Evolutionary conservation across 208 protist genomes (phyloP), one percentile per base, ranked within the genome.

Genomic region (Borovskyia barvae): DNA sequence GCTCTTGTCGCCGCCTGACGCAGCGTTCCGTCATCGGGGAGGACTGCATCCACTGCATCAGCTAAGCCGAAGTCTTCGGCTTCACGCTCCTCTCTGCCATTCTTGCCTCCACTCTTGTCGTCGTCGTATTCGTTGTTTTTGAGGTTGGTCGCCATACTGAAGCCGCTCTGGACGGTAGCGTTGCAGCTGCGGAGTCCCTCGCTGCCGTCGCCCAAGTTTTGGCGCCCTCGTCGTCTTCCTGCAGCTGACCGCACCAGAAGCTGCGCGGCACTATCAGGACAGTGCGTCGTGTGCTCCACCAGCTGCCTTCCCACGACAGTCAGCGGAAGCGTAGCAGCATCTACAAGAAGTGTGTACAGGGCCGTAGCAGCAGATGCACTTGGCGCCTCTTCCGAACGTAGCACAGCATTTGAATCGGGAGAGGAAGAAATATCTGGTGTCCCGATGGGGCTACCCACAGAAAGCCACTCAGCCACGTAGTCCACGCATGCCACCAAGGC

Each of bases 11-110:
- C 42, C 24, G 67, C 57, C 28, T 56, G 68, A 5, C 69, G 57
- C 19, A 64, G 46, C 11, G 70, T 56, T 20, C 68, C 68, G 40
- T 53, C 47, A 36, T 75, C 68, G 8, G 60, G 52, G 12, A 75
- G 53, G 22, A 52, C 50, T 2, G 32, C 51, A 19, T 80, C 73
- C 3, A 66, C n/a, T 25, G 40, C 29, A 25, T 66, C 55, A 8
- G 28, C 46, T 14, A 37, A 39, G 7, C 26, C 25, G 24, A 28
- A 8, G 2, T 5, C 37, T 33, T 37, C 15, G 14, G 37, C 35
- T 5, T 48, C 58, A 1, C 8, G 33, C n/a, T 54, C 41, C 5
- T 61, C 53, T 32, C 39, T 53, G 19, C 20, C 26, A 29, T 29
- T n/a, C n/a, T n/a, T n/a, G n/a, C n/a, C n/a, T n/a, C n/a, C 19